These are phyloP conservation scores for Cokeromyces recurvatus DNA, from an alignment of 371 early-diverging fungal species.

Conservation along the genomic window DNA sequence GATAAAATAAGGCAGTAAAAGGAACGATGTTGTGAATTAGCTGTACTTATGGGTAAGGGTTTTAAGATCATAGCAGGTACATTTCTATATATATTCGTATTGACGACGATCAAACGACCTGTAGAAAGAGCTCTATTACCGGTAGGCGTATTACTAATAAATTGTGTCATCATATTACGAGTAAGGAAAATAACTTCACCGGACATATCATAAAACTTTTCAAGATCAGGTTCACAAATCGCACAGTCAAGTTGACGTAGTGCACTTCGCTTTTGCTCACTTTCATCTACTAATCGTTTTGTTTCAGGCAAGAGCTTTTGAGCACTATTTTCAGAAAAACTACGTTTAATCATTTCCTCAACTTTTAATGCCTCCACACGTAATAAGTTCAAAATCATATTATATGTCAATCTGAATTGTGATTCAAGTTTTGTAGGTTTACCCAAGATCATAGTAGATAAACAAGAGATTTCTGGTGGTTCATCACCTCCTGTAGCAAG, in stretches of 20 bases:
- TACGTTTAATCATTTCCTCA: conserved; percentile 97
- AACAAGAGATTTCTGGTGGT: conserved; percentile 57
- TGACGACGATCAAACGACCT: conserved; percentile 73
- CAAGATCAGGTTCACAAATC: conserved; percentile 78
- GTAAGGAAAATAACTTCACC: conserved; percentile 53
- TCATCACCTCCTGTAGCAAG: conserved; percentile 74
- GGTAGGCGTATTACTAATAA: conserved; percentile 52
- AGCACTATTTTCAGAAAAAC: conserved; percentile 89
- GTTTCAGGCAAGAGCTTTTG: conserved; percentile 81
- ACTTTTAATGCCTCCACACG: conserved; percentile 97
- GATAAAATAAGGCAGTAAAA: conserved; percentile 48
- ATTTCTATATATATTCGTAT: conserved; percentile 65
- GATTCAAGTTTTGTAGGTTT: conserved; percentile 89
- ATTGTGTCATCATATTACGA: conserved; percentile 55
- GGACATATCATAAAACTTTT: conserved; percentile 67
- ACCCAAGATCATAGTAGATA: conserved; percentile 82
- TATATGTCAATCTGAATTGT: conserved; percentile 98
- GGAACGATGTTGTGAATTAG: conserved; percentile 34
- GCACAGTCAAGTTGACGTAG: conserved; percentile 73
- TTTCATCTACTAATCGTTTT: conserved; percentile 57
- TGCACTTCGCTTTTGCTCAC: conserved; percentile 50
- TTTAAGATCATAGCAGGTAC: conserved; percentile 64
- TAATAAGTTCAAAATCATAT: conserved; percentile 97
- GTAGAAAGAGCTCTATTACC: conserved; percentile 62
- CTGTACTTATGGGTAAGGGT: conserved; percentile 26